phyloP scores from a whole-genome alignment of 139 green algal species.

The Eudorina sp. region DNA sequence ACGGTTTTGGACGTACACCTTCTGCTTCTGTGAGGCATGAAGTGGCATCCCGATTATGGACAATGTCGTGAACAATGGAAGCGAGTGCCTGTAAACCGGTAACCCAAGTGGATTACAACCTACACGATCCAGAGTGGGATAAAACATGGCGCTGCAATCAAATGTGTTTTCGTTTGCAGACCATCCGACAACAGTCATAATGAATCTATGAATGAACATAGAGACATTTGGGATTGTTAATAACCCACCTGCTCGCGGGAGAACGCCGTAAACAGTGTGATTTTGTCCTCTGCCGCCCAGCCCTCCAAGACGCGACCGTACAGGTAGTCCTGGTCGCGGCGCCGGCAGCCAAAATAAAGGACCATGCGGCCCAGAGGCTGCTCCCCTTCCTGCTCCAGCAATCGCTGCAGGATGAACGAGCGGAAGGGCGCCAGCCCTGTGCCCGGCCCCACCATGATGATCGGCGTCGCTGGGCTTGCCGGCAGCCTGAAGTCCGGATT shows the following conservation, averaged over 20 bases:
- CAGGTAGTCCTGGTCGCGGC: slow-evolving; percentile 88
- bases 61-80: too few relatives aligned
- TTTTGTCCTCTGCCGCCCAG: slow-evolving; percentile 69
- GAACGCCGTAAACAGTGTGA: slow-evolving; percentile 88
- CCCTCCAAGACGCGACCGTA: slow-evolving; percentile 80
- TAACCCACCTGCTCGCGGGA: slow-evolving; percentile 79
- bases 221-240: too few relatives aligned
- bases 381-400: slow-evolving; percentile 52
- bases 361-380: slow-evolving; percentile 60
- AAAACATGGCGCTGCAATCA: too few relatives aligned
- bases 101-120: too few relatives aligned
- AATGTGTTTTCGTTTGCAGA: too few relatives aligned
- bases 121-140: too few relatives aligned
- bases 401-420: slow-evolving; percentile 85
- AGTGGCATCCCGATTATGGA: too few relatives aligned
- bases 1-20: slow-evolving; percentile 96
- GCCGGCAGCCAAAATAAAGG: slow-evolving; percentile 92
- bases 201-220: too few relatives aligned
- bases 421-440: slow-evolving; percentile 94
- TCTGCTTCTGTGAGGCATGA: slow-evolving; percentile 50
- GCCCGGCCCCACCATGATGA: slow-evolving; percentile 94
- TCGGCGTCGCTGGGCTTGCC: slow-evolving; percentile 68
- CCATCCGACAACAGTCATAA: too few relatives aligned
- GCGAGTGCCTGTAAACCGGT: too few relatives aligned
- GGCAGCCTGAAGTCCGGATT: slow-evolving; percentile 94